Percentiles rank a stretch among this genome's conserved stretches.
Evolutionary conservation across 2,329 filamentous ascomycete genomes (phyloP).

Genomic region (Colletotrichum endophyticum): DNA sequence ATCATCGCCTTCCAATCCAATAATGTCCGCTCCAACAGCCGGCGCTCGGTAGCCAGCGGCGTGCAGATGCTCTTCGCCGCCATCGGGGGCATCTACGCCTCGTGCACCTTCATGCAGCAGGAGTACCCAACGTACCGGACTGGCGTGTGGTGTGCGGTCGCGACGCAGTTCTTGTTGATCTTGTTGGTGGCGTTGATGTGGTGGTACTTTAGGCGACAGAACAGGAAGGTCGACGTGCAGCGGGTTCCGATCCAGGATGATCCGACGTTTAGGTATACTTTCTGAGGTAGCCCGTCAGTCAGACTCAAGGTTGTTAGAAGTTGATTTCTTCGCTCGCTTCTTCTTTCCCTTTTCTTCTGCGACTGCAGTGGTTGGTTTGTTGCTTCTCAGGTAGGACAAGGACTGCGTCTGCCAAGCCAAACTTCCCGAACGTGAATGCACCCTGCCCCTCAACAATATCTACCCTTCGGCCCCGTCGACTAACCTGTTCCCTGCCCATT

Average conservation of each 20-base stretch:
- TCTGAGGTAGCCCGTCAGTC: background rate
- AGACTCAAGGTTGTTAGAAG: background rate
- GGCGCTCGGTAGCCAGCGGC: conserved; percentile 30
- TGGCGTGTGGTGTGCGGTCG: conserved; percentile 30
- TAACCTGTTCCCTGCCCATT: background rate
- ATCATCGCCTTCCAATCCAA: conserved; percentile 29
- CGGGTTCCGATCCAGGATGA: conserved; percentile 22
- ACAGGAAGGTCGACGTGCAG: conserved; percentile 11
- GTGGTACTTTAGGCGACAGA: conserved; percentile 18
- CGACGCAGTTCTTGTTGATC: conserved; percentile 23
- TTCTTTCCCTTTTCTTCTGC: too few relatives aligned
- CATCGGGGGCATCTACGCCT: conserved; percentile 33
- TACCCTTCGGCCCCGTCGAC: background rate
- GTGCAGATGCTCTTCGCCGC: conserved; percentile 35
- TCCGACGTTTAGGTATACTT: background rate
- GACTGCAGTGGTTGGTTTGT: background rate
- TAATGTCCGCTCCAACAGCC: conserved; percentile 34
- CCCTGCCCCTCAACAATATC: background rate
- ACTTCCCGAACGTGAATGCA: background rate
- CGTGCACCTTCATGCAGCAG: conserved; percentile 33
- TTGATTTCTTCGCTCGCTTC: background rate
- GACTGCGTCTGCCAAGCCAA: background rate
- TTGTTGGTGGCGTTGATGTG: conserved; percentile 10
- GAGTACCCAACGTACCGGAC: conserved; percentile 31
- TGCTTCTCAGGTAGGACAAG: background rate